phyloP scores from a whole-genome alignment of 2,329 filamentous ascomycete genomes.

The Mycocentrospora acerina region DNA sequence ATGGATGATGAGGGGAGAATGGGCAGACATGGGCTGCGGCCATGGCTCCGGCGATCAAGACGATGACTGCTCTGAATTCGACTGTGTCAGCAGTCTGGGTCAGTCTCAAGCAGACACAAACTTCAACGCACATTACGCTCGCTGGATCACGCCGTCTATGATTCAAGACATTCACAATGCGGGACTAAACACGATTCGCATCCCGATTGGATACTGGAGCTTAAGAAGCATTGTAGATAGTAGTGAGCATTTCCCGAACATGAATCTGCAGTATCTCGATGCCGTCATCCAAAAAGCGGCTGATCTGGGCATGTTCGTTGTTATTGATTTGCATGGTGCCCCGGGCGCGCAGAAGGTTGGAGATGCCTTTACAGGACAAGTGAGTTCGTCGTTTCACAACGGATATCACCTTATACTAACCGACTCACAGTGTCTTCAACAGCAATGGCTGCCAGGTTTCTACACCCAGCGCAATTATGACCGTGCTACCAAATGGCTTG shows the following conservation, averaged over 20 bases:
- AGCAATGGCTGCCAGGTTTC: too few species aligned
- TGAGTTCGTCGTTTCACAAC: slow-evolving; percentile 11
- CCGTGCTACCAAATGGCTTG: slow-evolving; percentile 56
- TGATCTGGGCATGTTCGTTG: slow-evolving; percentile 55
- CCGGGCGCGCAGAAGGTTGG: slow-evolving; percentile 52
- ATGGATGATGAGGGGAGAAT: slow-evolving; percentile 54
- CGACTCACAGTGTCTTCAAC: slow-evolving; percentile 18
- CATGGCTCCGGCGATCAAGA: too few species aligned
- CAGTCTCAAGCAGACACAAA: slow-evolving; percentile 50
- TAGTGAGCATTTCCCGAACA: slow-evolving; percentile 55
- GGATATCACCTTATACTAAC: background rate
- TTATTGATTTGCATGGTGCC: slow-evolving; percentile 56
- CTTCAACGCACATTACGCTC: slow-evolving; percentile 54
- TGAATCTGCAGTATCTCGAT: slow-evolving; percentile 51
- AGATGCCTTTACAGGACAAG: slow-evolving; percentile 53
- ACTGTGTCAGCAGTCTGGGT: slow-evolving; percentile 54
- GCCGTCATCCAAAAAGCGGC: slow-evolving; percentile 52
- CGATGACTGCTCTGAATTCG: slow-evolving; percentile 60
- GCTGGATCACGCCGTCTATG: slow-evolving; percentile 54
- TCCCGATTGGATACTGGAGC: slow-evolving; percentile 60
- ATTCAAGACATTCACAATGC: slow-evolving; percentile 52
- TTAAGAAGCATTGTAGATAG: slow-evolving; percentile 52
- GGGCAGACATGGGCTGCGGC: slow-evolving; percentile 53
- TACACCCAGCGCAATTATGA: slow-evolving; percentile 60
- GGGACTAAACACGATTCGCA: slow-evolving; percentile 57